These are phyloP conservation scores for Ceratobasidium sp. DNA, from an alignment of 1,284 basidiomycete genomes.

Conservation along the genomic window DNA sequence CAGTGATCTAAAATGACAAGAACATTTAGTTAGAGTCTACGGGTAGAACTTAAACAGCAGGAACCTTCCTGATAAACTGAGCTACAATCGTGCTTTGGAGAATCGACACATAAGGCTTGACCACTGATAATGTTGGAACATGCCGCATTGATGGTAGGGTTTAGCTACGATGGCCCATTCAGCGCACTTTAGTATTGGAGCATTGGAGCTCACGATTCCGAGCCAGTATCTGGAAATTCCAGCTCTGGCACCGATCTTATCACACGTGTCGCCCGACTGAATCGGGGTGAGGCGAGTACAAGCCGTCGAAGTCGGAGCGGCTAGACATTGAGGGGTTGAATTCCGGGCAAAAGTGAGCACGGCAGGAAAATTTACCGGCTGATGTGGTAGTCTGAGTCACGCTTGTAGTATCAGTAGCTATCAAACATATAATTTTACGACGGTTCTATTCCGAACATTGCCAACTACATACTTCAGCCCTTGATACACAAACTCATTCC, in stretches of 20 bases:
- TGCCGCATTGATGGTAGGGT: conserved; percentile 11
- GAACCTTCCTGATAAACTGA: neutral
- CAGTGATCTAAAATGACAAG: conserved; percentile 12
- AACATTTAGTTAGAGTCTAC: no score
- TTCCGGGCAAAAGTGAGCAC: no score
- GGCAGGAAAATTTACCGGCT: no score
- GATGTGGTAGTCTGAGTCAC: no score
- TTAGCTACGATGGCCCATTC: no score
- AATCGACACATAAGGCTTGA: conserved; percentile 7
- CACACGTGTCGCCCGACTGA: neutral
- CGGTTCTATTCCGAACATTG: no score
- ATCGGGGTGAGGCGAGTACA: neutral
- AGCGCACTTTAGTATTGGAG: no score
- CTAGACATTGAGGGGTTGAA: no score
- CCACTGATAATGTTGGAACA: no score
- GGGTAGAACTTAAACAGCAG: neutral
- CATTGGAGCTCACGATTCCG: no score
- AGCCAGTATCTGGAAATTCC: conserved; percentile 10
- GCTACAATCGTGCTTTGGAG: neutral
- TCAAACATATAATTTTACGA: no score
- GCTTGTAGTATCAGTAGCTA: neutral
- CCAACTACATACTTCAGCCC: no score
- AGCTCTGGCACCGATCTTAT: neutral
- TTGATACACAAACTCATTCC: neutral
- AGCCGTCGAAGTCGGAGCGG: neutral